phyloP scores from a whole-genome alignment of 2,329 filamentous ascomycete species.

The Lachnum nothofagi region DNA sequence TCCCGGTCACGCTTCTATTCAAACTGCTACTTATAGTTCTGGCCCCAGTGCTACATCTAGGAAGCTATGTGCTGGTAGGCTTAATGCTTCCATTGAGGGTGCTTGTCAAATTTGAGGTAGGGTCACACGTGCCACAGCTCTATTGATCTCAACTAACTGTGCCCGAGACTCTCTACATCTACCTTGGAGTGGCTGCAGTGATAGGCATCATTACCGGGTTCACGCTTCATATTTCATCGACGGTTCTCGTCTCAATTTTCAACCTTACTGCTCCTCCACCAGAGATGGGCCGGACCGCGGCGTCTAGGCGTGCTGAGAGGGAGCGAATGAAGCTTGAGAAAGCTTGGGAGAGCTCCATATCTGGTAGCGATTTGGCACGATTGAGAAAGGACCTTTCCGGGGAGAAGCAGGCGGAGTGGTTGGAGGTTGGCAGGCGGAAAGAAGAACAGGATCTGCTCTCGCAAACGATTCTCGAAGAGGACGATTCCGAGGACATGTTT shows the following conservation, averaged over 20 bases:
- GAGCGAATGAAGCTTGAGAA: constrained; percentile 26
- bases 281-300: constrained; percentile 20
- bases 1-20: constrained; percentile 23
- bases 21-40: constrained; percentile 18
- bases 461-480: constrained; percentile 68
- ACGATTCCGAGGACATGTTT: constrained; percentile 44
- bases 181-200: constrained; percentile 60
- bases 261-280: constrained; percentile 34
- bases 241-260: constrained; percentile 48
- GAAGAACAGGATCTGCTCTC: constrained; percentile 46
- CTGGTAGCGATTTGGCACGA: constrained; percentile 11
- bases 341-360: constrained; percentile 19
- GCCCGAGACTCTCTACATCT: constrained; percentile 40
- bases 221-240: constrained; percentile 52
- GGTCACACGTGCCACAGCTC: neutral
- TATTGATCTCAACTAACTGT: constrained; percentile 10
- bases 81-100: constrained; percentile 25
- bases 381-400: constrained; percentile 15
- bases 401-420: constrained; percentile 28
- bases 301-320: constrained; percentile 22
- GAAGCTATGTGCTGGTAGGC: constrained; percentile 18
- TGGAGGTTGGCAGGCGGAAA: constrained; percentile 22
- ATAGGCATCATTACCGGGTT: constrained; percentile 62
- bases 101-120: constrained; percentile 31
- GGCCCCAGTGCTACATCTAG: constrained; percentile 27